A percentile compares a stretch with the other conserved stretches of the same genome.
Evolutionary conservation across 306 rosid genomes (phyloP).

Genomic region (Vigna trinervia): DNA sequence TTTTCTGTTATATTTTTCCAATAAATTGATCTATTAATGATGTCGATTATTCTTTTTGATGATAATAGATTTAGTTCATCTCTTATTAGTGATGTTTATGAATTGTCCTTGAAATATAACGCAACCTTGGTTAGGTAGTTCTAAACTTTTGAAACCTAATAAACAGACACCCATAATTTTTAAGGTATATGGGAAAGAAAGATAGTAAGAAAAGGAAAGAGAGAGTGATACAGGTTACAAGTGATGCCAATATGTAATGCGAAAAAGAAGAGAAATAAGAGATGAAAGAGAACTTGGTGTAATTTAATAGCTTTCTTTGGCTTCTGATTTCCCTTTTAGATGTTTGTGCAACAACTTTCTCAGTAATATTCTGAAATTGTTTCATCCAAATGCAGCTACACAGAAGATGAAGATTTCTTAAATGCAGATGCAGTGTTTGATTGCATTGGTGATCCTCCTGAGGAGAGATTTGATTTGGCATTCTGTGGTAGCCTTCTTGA

Average conservation of each 20-base stretch:
- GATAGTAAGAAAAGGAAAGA: background rate
- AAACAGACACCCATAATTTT: too few species aligned
- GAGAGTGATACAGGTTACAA: background rate
- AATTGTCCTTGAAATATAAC: too few species aligned
- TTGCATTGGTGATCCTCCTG: constrained; percentile 95
- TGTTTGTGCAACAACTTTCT: constrained; percentile 3
- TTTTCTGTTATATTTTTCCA: too few species aligned
- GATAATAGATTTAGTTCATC: too few species aligned
- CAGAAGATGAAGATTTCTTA: constrained; percentile 84
- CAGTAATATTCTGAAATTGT: background rate
- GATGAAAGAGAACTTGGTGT: background rate
- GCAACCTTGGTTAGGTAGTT: too few species aligned
- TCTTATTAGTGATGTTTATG: too few species aligned
- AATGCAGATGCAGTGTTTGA: constrained; percentile 93
- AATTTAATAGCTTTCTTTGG: background rate
- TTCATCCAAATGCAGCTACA: constrained; percentile 65
- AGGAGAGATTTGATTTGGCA: constrained; percentile 88
- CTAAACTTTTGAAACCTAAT: too few species aligned
- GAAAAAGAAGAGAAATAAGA: too few species aligned
- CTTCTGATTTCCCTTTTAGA: constrained; percentile 12
- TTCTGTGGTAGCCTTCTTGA: constrained; percentile 87
- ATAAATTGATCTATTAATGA: too few species aligned
- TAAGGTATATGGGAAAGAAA: background rate
- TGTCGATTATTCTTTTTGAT: too few species aligned
- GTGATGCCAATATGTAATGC: too few species aligned